Evolutionary conservation across 2,329 filamentous ascomycete genomes (phyloP).

Genomic region (Periconia sp.): DNA sequence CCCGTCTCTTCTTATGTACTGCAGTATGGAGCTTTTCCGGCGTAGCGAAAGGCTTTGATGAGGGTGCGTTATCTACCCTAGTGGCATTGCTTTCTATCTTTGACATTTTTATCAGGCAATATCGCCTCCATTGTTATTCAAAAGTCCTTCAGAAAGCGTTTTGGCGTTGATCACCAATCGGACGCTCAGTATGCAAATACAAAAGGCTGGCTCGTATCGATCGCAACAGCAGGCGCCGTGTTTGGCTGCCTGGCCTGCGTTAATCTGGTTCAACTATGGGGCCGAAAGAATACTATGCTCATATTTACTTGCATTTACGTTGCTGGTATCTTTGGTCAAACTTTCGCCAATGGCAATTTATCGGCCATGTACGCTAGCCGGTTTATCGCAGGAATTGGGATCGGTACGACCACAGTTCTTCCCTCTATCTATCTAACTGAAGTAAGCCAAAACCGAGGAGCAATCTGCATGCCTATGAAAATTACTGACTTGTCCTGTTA

Average conservation of each 20-base stretch:
- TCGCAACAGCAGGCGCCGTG: conserved; percentile 19
- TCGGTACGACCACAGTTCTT: conserved; percentile 15
- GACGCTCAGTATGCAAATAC: conserved; percentile 17
- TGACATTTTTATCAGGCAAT: conserved; percentile 6
- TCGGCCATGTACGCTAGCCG: conserved; percentile 25
- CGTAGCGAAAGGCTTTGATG: conserved; percentile 18
- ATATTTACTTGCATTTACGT: conserved; percentile 16
- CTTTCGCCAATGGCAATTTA: conserved; percentile 34
- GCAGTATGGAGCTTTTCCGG: conserved; percentile 18
- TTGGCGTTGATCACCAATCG: conserved; percentile 13
- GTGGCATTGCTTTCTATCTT: not conserved
- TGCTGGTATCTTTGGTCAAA: conserved; percentile 26
- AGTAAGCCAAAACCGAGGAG: not conserved
- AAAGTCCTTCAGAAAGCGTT: conserved; percentile 12
- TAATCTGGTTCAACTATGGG: conserved; percentile 13
- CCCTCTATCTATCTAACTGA: conserved; percentile 17
- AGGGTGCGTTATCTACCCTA: conserved; percentile 6
- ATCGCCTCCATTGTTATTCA: conserved; percentile 15
- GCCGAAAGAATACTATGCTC: conserved; percentile 14
- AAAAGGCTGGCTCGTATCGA: conserved; percentile 19
- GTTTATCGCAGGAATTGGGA: conserved; percentile 13
- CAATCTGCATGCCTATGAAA: too few relatives aligned
- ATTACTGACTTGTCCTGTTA: not conserved
- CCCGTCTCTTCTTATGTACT: conserved; percentile 15
- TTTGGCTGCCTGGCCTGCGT: conserved; percentile 17